Conservation (phyloP, 2,329 filamentous ascomycete species). For the Aspergillus proliferans region DNA sequence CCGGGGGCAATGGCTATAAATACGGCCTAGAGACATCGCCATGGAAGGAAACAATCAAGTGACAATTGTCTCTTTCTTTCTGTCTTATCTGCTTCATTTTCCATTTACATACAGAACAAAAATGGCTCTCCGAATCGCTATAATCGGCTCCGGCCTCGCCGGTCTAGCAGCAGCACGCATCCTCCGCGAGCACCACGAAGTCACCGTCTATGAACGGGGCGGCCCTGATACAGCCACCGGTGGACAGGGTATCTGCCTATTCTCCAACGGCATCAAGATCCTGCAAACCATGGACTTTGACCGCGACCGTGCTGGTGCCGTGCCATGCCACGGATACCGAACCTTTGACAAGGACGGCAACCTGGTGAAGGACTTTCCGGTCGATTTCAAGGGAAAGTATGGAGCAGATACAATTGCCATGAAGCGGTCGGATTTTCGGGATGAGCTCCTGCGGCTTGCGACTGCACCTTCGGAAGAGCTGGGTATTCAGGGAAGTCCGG, state of each 20-base stretch:
- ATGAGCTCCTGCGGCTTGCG: neutral
- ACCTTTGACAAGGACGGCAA: neutral
- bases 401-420: neutral
- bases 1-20: too few relatives aligned
- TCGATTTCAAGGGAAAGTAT: conserved; percentile 1
- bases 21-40: too few relatives aligned
- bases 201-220: conserved; percentile 1
- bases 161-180: conserved; percentile 1
- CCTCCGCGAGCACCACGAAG: conserved; percentile 1
- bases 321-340: neutral
- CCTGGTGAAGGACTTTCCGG: neutral
- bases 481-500: neutral
- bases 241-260: conserved; percentile 2
- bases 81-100: too few relatives aligned
- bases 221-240: conserved; percentile 1
- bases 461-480: neutral
- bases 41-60: too few relatives aligned
- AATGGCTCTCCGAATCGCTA: too few relatives aligned
- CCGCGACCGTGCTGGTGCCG: neutral
- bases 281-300: conserved; percentile 2
- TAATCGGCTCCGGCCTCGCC: conserved; percentile 1
- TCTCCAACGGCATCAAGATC: conserved; percentile 1
- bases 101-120: too few relatives aligned
- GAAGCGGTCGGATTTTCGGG: conserved; percentile 3
- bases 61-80: too few relatives aligned